Base-by-base conservation (phyloP, 202 grass and related monocot genomes). In the Schoenoplectus triqueter region DNA sequence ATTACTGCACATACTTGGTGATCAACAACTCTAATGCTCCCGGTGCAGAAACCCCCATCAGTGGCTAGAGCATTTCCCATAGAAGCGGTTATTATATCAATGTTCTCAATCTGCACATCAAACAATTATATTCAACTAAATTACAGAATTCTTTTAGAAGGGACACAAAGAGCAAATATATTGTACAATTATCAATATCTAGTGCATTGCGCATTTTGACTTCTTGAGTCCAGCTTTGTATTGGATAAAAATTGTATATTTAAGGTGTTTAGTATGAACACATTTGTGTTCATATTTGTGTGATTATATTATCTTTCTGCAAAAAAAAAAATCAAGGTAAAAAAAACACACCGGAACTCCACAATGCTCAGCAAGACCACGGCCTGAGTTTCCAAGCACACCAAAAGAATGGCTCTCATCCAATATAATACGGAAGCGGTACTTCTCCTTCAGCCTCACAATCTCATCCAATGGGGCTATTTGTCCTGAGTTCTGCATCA, bases 11-110 rank as follows among this genome's bases (percentile, higher is more conserved):
- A 21, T 93, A 95, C 95, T 89, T 98, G 93, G 87, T 98, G 95
- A 91, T 98, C 95, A 84, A 98, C 95, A 84, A 98, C 95, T 91
- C 93, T 93, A 80, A 82, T 84, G 86, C 88, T 92, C 88, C 91
- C 93, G 45, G 93, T 94, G 87, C 93, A 98, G 84, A 98, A 98
- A 14, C 93, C 95, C 79, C 95, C 95, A 84, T 98, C 93, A 79
- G 90, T 98, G 67, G 93, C 93, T 79, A 95, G 79, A 65, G 95
- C 90, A 91, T 98, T 98, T 80, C 91, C 95, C 95, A 95, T 98
- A 76, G 93, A 93, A 88, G 95, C 95, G 80, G 95, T 98, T 81
- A 98, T 98, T 71, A 98, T 95, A 89, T 98, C 95, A 80, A 98
- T 95, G 86, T 98, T 94, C n/a, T 98, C 95, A 94, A 98, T 85